Evolutionary conservation across 768 basidiomycete genomes (phyloP), one percentile per base, ranked within the genome.

Genomic region (Russula ochroleuca): DNA sequence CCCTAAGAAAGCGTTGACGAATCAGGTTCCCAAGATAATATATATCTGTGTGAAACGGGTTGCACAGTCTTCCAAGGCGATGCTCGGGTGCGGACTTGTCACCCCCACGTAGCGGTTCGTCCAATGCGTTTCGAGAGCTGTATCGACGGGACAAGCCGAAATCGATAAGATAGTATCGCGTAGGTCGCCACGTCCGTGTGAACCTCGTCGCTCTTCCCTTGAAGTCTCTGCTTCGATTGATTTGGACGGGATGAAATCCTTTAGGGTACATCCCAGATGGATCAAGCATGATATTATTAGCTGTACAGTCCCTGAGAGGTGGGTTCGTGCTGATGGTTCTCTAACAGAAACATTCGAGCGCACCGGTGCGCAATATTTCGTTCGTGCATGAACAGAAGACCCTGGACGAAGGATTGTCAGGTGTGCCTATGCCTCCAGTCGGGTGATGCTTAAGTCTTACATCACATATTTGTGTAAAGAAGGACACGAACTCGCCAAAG

Each of bases 61-160:
- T 69, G 54, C 60, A 69, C 1, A 58, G 66, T 41, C 21, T 25
- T 35, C 47, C 3, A 4, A 35, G 57, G 2, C 65, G 65, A 58
- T 73, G 74, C 61, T 77, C 76, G 1, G 76, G 76, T 0, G 74
- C 73, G 0, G 76, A 69, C 56, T 74, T 75, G 67, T 84, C 81
- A 3, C 75, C 79, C 0, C 79, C 81, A 9, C 66, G 64, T 2
- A 78, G 70, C 0, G 75, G 72, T 6, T 64, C 48, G 35, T 73
- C 75, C 0, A 63, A 64, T 0, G 77, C 61, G 6, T 75, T 68
- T 0, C 69, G 53, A 0, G 75, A 72, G 1, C 62, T 68, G 49
- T 74, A 78, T 1, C 54, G 66, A 0, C 70, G 68, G 17, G 78
- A 77, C 1, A 78, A 45, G 0, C 75, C 76, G 14, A 78, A 77